phyloP scores from a whole-genome alignment of 2,329 filamentous ascomycete genomes.

The Colletotrichum tamarilloi region DNA sequence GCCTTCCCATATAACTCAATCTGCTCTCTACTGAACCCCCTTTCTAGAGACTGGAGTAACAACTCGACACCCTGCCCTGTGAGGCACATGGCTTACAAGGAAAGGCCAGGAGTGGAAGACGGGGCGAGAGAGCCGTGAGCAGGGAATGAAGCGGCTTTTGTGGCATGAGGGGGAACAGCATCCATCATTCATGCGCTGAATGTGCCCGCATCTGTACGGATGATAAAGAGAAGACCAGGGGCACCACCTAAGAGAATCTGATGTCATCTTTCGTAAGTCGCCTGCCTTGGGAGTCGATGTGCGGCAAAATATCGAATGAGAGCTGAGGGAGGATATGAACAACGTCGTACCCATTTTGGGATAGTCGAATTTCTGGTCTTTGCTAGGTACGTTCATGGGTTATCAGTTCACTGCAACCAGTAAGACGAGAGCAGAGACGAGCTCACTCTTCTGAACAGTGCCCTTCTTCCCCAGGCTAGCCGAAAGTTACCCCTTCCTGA shows the following conservation, averaged over 20 bases:
- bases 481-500: background rate
- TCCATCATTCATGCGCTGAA: background rate
- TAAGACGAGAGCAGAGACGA: background rate
- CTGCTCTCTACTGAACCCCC: background rate
- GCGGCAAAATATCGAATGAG: slow-evolving; percentile 1
- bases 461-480: background rate
- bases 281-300: background rate
- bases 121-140: background rate
- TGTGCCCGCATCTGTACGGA: background rate
- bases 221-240: slow-evolving; percentile 1
- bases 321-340: background rate
- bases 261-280: slow-evolving; percentile 18
- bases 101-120: background rate
- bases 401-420: background rate
- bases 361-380: background rate
- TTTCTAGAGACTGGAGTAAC: background rate
- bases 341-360: slow-evolving; percentile 1
- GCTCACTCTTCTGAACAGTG: background rate
- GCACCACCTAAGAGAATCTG: slow-evolving; percentile 14
- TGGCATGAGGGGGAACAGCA: background rate
- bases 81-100: slow-evolving; percentile 29
- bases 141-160: slow-evolving; percentile 22
- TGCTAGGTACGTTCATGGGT: background rate
- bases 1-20: background rate
- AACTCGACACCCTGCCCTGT: slow-evolving; percentile 16